Conservation (phyloP, 495 filamentous ascomycete species). For the Hypomontagnella monticulosa region DNA sequence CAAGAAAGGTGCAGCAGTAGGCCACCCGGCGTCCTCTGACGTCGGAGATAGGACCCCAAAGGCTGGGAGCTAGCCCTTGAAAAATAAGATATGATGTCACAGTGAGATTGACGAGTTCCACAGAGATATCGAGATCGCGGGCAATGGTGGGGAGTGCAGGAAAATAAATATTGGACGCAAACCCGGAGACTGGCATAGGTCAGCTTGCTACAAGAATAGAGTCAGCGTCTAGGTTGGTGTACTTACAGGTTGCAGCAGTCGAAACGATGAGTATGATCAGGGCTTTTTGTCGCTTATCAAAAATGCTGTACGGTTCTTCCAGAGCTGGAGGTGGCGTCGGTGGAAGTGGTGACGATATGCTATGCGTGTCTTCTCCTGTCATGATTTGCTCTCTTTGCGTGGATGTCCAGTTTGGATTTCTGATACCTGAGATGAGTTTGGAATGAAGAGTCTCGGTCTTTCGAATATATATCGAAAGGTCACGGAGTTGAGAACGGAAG, state of each 20-base stretch:
- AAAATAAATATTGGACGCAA: conserved; percentile 66
- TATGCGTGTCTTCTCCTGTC: neutral
- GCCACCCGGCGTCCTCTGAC: conserved; percentile 57
- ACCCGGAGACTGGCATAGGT: conserved; percentile 56
- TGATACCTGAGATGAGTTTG: neutral
- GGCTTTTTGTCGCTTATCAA: conserved; percentile 57
- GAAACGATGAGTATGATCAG: conserved; percentile 59
- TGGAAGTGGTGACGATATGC: neutral
- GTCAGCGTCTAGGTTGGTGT: neutral
- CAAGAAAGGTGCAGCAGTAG: conserved; percentile 57
- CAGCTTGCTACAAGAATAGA: neutral
- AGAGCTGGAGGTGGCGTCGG: conserved; percentile 6
- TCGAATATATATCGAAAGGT: conserved; percentile 18
- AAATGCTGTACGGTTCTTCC: conserved; percentile 56
- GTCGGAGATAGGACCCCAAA: conserved; percentile 64
- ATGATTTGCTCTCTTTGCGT: neutral
- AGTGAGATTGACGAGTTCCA: conserved; percentile 59
- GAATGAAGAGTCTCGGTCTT: neutral
- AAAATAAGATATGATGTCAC: conserved; percentile 64
- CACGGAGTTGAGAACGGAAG: conserved; percentile 24
- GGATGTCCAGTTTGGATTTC: neutral
- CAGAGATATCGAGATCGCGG: conserved; percentile 52
- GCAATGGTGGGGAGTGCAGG: conserved; percentile 60
- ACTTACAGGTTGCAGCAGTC: conserved; percentile 59
- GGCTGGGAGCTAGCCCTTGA: conserved; percentile 60